Evolutionary conservation across 202 grass and related monocot species (phyloP), one percentile per base, ranked within the genome.

Genomic region (Alloteropsis angusta): DNA sequence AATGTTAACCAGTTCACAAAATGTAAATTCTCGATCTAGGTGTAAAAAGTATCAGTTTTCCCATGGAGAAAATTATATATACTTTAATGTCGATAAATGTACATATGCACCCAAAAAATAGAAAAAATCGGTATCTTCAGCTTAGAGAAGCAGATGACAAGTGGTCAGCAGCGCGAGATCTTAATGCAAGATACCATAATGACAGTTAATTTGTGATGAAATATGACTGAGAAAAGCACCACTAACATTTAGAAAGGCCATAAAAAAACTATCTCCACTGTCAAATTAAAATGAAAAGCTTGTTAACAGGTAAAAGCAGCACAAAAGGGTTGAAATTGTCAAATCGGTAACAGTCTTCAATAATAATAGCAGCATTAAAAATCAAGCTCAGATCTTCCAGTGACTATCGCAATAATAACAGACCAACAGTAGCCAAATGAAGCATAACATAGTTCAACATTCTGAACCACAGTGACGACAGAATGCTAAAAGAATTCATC

Each of bases 71-170:
- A 62, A 9, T 18, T 39, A 36, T 56, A 69, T 48, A 30, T 53
- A 68, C 25, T 68, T 6, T 75, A 69, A 55, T 75, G 49, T 80
- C 48, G 63, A 18, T 39, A 47, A 60, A 69, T 39, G 49, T 49
- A 49, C 58, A 56, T 47, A 71, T 30, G 38, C n/a, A 85, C 11
- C 36, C 79, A 64, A 79, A 56, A 65, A 47, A 72, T 12, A 78
- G 56, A 71, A 75, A 26, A 76, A 56, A 68, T n/a, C 16, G 30
- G 54, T 28, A 28, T 30, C 41, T 76, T 49, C 6, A 55, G 72
- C 21, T 56, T 68, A 68, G 38, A 75, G 38, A 23, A 75, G 14
- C 34, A 77, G 52, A 76, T 21, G 22, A 70, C 47, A 47, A 58
- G 42, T 56, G 18, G 7, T 22, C 69, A 80, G 80, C 53, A 79